Conservation (phyloP, 495 filamentous ascomycete species). For the Xylaria intraflava region DNA sequence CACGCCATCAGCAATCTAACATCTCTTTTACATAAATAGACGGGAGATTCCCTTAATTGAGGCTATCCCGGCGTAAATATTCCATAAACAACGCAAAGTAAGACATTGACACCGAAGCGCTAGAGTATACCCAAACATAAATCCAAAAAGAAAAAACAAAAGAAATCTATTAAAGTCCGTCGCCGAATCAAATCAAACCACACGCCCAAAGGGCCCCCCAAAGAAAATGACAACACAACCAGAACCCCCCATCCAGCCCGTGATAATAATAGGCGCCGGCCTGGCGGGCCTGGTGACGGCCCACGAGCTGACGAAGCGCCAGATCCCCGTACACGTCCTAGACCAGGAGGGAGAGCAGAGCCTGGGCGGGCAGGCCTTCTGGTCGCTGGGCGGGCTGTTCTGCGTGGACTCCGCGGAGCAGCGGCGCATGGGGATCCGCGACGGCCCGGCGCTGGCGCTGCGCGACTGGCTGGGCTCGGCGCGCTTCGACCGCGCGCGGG, state of each 20-base stretch:
- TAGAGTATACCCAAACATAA: too few species aligned
- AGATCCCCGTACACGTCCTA: conserved; percentile 35
- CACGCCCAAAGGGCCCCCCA: too few species aligned
- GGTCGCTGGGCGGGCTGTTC: conserved; percentile 50
- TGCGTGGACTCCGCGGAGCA: conserved; percentile 43
- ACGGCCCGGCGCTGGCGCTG: conserved; percentile 42
- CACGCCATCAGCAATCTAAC: too few species aligned
- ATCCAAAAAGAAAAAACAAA: too few species aligned
- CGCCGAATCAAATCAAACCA: too few species aligned
- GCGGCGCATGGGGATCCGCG: conserved; percentile 43
- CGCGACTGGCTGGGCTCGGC: conserved; percentile 46
- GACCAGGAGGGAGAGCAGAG: conserved; percentile 44
- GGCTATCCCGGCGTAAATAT: too few species aligned
- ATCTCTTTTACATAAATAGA: too few species aligned
- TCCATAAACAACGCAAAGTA: too few species aligned
- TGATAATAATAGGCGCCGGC: conserved; percentile 46
- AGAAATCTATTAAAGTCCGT: too few species aligned
- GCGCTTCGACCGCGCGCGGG: conserved; percentile 39
- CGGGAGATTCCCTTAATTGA: too few species aligned
- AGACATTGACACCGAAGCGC: too few species aligned
- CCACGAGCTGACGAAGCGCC: conserved; percentile 39
- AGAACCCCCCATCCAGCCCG: conserved; percentile 26
- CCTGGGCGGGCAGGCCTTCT: conserved; percentile 49
- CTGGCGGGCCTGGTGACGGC: conserved; percentile 48
- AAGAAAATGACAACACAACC: neutral